Evolutionary conservation across 805 yeast species (phyloP).

Genomic region (Saccharomyces paradoxus): DNA sequence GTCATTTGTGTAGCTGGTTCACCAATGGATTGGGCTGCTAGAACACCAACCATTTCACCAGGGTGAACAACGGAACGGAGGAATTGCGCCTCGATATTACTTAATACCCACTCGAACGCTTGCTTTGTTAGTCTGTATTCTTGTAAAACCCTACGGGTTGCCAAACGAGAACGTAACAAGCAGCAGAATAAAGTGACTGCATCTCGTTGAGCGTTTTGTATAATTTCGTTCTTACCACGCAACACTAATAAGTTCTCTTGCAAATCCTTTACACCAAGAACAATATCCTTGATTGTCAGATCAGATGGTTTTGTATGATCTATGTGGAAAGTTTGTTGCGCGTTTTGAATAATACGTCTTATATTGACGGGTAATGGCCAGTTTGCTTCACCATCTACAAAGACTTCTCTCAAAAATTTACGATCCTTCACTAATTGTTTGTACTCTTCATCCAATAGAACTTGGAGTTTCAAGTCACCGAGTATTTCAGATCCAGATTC

Average conservation of each 20-base stretch:
- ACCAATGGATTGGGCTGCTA: slow-evolving; percentile 96
- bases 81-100: slow-evolving; percentile 90
- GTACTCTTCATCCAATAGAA: slow-evolving; percentile 74
- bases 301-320: slow-evolving; percentile 89
- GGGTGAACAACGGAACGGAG: slow-evolving; percentile 88
- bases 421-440: slow-evolving; percentile 73
- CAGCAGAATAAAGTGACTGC: slow-evolving; percentile 88
- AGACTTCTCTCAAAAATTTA: slow-evolving; percentile 68
- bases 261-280: slow-evolving; percentile 60
- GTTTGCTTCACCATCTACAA: slow-evolving; percentile 86
- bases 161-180: slow-evolving; percentile 83
- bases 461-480: slow-evolving; percentile 82
- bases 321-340: slow-evolving; percentile 92
- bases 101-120: slow-evolving; percentile 93
- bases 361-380: slow-evolving; percentile 98
- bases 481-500: slow-evolving; percentile 87
- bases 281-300: slow-evolving; percentile 73
- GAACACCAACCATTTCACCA: slow-evolving; percentile 97
- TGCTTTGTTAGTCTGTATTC: slow-evolving; percentile 77
- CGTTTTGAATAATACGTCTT: slow-evolving; percentile 92
- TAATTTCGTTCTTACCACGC: slow-evolving; percentile 69
- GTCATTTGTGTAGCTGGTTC: slow-evolving; percentile 99
- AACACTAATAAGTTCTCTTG: slow-evolving; percentile 63
- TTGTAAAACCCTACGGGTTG: slow-evolving; percentile 83
- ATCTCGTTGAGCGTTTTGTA: slow-evolving; percentile 81